Conservation (phyloP, 495 filamentous ascomycete species). For the Hapsidospora chrysogenum region DNA sequence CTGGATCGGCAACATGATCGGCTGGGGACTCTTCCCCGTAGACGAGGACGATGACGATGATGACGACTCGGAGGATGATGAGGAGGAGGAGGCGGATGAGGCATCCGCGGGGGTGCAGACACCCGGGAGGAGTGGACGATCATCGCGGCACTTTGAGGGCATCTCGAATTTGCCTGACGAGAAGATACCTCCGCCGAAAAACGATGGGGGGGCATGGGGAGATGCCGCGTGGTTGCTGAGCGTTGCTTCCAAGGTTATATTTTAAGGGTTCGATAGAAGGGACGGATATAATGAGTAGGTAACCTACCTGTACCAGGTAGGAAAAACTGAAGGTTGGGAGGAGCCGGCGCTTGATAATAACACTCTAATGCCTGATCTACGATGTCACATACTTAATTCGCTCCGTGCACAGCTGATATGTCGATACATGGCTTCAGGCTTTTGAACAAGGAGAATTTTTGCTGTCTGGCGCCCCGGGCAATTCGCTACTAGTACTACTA, state of each 20-base stretch:
- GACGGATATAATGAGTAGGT: too few relatives aligned
- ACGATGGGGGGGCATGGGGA: slow-evolving; percentile 52
- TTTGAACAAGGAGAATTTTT: too few relatives aligned
- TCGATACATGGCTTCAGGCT: too few relatives aligned
- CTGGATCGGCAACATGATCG: slow-evolving; percentile 59
- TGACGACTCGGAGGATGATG: slow-evolving; percentile 20
- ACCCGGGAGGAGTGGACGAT: slow-evolving; percentile 10
- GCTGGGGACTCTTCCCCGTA: slow-evolving; percentile 63
- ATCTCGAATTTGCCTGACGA: slow-evolving; percentile 9
- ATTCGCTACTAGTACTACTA: too few relatives aligned
- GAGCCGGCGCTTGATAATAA: too few relatives aligned
- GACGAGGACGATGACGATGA: slow-evolving; percentile 22
- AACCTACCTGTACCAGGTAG: too few relatives aligned
- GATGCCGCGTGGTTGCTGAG: slow-evolving; percentile 76
- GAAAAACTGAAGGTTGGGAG: background rate
- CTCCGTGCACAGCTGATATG: too few relatives aligned
- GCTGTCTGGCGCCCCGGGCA: too few relatives aligned
- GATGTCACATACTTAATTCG: too few relatives aligned
- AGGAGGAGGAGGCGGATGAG: slow-evolving; percentile 18
- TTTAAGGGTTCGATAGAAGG: slow-evolving; percentile 23
- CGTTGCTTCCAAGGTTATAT: slow-evolving; percentile 54
- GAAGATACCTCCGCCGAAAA: slow-evolving; percentile 22
- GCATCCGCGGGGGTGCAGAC: slow-evolving; percentile 26
- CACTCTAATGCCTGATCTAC: too few relatives aligned
- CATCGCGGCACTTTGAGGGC: slow-evolving; percentile 9